phyloP scores from a whole-genome alignment of 768 basidiomycete species.

The Dacryopinax spathularia region DNA sequence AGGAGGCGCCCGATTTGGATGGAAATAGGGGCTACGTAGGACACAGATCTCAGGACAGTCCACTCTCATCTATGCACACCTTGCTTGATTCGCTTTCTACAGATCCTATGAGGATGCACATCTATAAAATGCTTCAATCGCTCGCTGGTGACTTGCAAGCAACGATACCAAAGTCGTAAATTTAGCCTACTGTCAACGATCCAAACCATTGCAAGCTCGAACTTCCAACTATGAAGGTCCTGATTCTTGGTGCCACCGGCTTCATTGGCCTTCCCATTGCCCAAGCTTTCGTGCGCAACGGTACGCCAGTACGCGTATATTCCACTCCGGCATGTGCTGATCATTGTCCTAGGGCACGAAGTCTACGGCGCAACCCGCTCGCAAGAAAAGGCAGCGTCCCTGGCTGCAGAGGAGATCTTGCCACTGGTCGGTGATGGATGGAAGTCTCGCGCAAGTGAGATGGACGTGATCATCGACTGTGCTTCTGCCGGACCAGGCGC shows the following conservation, averaged over 20 bases:
- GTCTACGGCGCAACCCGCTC: slow-evolving; percentile 36
- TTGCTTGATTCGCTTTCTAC: no score
- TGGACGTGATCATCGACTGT: slow-evolving; percentile 27
- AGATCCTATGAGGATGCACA: no score
- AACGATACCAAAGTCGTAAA: background rate
- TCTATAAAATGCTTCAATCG: no score
- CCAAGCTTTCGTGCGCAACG: slow-evolving; percentile 33
- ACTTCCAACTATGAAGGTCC: slow-evolving; percentile 17
- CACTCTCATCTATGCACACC: no score
- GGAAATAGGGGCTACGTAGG: no score
- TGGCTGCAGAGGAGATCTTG: slow-evolving; percentile 30
- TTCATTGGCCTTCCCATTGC: slow-evolving; percentile 33
- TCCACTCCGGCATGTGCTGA: background rate
- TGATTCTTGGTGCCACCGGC: slow-evolving; percentile 30
- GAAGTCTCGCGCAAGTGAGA: slow-evolving; percentile 18
- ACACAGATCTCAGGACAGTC: no score
- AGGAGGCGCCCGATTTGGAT: no score
- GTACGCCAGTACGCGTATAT: slow-evolving; percentile 9
- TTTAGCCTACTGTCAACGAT: background rate
- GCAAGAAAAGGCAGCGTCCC: slow-evolving; percentile 20
- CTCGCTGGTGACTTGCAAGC: no score
- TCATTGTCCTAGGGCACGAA: slow-evolving; percentile 18
- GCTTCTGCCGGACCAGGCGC: slow-evolving; percentile 16
- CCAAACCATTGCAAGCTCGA: background rate
- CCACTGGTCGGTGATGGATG: slow-evolving; percentile 16